These are phyloP conservation scores for Leishmania aethiopica DNA, from an alignment of 208 protist species.

Conservation along the genomic window DNA sequence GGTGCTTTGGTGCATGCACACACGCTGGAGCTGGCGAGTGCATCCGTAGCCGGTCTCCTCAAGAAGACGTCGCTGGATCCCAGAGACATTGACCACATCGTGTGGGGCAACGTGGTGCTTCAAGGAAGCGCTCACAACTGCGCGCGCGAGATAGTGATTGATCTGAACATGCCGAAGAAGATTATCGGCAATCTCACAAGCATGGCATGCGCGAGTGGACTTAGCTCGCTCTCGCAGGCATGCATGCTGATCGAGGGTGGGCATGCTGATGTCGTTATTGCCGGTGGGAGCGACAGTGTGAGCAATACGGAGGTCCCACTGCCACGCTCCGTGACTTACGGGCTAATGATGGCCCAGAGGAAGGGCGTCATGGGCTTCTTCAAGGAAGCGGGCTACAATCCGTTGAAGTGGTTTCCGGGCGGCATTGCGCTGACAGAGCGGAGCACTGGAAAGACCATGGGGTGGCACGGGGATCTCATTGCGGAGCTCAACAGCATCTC, in stretches of 20 bases:
- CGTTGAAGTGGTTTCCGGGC: conserved; percentile 67
- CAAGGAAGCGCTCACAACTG: conserved; percentile 77
- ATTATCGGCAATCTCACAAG: conserved; percentile 78
- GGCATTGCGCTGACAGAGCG: conserved; percentile 62
- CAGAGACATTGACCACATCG: conserved; percentile 75
- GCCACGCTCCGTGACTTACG: conserved; percentile 54
- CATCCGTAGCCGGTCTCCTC: conserved; percentile 74
- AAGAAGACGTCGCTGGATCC: conserved; percentile 75
- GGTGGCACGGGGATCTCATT: conserved; percentile 87
- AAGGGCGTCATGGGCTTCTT: conserved; percentile 57
- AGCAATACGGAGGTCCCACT: conserved; percentile 74
- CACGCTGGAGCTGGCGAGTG: conserved; percentile 54
- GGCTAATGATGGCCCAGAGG: conserved; percentile 58
- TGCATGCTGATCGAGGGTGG: conserved; percentile 78
- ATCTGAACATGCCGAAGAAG: conserved; percentile 75
- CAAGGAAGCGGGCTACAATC: conserved; percentile 69
- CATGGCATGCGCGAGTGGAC: conserved; percentile 81
- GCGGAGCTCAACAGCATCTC: conserved; percentile 77
- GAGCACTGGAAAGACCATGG: conserved; percentile 91
- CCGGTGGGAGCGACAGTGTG: conserved; percentile 87
- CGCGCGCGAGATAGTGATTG: conserved; percentile 85
- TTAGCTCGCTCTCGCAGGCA: conserved; percentile 79
- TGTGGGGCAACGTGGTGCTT: conserved; percentile 92
- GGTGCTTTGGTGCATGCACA: not conserved
- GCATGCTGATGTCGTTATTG: conserved; percentile 80